Percentiles rank a stretch among this genome's conserved stretches.
These are phyloP conservation scores for Trichoderma aggressivum DNA, from an alignment of 2,329 filamentous ascomycete genomes.

Conservation along the genomic window DNA sequence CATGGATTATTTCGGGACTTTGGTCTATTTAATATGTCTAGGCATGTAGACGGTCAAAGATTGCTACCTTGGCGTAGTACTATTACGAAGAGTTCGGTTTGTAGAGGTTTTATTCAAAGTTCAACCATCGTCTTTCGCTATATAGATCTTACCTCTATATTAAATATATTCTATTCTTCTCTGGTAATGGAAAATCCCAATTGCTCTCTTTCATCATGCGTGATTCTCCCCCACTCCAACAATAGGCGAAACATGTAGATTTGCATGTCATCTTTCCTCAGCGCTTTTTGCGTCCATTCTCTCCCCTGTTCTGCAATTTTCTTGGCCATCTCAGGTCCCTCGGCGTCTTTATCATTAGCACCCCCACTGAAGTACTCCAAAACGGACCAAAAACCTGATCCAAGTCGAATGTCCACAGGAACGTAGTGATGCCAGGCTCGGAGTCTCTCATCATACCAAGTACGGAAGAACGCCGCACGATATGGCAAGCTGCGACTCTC, in stretches of 20 bases:
- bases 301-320: constrained; percentile 36
- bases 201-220: constrained; percentile 51
- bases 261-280: constrained; percentile 69
- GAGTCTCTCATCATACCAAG: constrained; percentile 63
- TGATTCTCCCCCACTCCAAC: constrained; percentile 65
- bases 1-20: not conserved
- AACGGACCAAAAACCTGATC: constrained; percentile 60
- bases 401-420: constrained; percentile 51
- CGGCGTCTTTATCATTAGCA: not conserved
- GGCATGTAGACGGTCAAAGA: not conserved
- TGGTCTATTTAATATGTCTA: not conserved
- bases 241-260: constrained; percentile 70
- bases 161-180: not conserved
- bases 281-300: constrained; percentile 54
- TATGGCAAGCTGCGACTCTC: constrained; percentile 62
- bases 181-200: constrained; percentile 27
- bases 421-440: constrained; percentile 62
- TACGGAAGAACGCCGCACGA: constrained; percentile 58
- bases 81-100: not conserved
- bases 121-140: not conserved
- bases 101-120: not conserved
- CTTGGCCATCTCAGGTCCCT: constrained; percentile 22
- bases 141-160: not conserved
- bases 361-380: constrained; percentile 23
- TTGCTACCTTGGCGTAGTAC: not conserved